Evolutionary conservation across 306 rosid genomes (phyloP).

Genomic region (Albizia julibrissin): DNA sequence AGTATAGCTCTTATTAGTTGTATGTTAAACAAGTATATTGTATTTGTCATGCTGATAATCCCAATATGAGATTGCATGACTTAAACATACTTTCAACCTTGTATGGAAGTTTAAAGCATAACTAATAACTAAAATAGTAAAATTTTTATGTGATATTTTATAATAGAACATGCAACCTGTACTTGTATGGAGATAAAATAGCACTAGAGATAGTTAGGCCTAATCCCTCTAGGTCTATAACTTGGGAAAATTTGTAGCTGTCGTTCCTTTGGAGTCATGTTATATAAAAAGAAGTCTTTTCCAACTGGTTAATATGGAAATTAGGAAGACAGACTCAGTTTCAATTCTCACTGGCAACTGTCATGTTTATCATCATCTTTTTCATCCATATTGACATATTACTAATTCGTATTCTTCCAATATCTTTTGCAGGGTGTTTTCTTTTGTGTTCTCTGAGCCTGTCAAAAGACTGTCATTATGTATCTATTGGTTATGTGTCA

Average conservation of each 20-base stretch:
- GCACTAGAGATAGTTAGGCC: constrained; percentile 1
- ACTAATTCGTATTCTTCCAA: constrained; percentile 16
- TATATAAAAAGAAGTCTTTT: not conserved
- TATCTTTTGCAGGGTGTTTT: constrained; percentile 73
- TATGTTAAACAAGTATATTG: constrained; percentile 7
- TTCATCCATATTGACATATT: constrained; percentile 24
- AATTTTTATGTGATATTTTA: not conserved
- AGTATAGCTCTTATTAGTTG: constrained; percentile 17
- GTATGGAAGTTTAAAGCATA: not conserved
- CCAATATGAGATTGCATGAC: constrained; percentile 11
- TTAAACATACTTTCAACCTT: not conserved
- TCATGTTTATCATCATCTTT: constrained; percentile 24
- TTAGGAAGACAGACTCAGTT: constrained; percentile 2
- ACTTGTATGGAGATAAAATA: constrained; percentile 23
- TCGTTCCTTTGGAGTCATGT: constrained; percentile 15
- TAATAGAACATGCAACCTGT: not conserved
- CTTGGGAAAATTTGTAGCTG: constrained; percentile 18
- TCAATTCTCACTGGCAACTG: constrained; percentile 13
- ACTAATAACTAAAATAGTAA: constrained; percentile 3
- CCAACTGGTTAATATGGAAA: constrained; percentile 13
- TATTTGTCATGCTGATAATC: constrained; percentile 13
- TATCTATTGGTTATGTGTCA: constrained; percentile 72
- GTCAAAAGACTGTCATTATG: constrained; percentile 75
- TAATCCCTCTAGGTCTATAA: constrained; percentile 25
- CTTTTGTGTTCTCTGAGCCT: constrained; percentile 87